Base-by-base conservation (phyloP, 2,329 filamentous ascomycete species). In the Conoideocrella luteorostrata region DNA sequence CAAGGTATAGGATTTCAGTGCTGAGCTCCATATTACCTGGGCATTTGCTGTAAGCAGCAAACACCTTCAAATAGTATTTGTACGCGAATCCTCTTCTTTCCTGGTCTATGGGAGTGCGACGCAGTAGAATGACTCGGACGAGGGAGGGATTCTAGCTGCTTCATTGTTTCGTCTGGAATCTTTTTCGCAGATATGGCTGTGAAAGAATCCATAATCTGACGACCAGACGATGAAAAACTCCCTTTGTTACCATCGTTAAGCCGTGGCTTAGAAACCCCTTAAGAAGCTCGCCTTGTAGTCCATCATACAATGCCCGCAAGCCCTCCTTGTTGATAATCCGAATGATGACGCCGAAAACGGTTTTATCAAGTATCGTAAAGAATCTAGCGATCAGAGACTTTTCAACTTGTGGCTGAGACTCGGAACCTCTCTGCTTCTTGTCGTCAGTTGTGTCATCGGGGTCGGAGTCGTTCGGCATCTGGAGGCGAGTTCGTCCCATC, bases 181-280 rank as follows among this genome's bases (percentile, higher is more conserved):
- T 51, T 29, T 43, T 54, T 26, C 47, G 53, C 39, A 63, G 46
- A 38, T 54, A 47, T 36, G 60, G 55, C 29, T 57, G 49, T 32
- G 61, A 45, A 32, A 81, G 56, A 52, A 87, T 85, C 64, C 91
- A 94, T 4, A 83, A 55, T 50, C 78, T 78, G 47, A 94, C 77
- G 44, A 95, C 78, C 13, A 82, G 62, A 22, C 77, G 72, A 59
- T 95, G 86, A 7, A 93, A 77, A 5, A 77, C 67, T 44, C 91
- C 86, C 64, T 95, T 95, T 46, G 86, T 80, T 43, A 91, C 68
- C 86, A 95, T 95, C 1, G 88, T 91, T 41, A 89, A 75, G 1
- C 89, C 89, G 56, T 95, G 88, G 18, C 80, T 82, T 55, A 95
- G 82, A 66, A 95, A 94, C 0, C 86, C 85, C 56, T 89, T 90